Evolutionary conservation across 352 stramenopile genomes (phyloP).

Genomic region (Phytophthora sansomeana): DNA sequence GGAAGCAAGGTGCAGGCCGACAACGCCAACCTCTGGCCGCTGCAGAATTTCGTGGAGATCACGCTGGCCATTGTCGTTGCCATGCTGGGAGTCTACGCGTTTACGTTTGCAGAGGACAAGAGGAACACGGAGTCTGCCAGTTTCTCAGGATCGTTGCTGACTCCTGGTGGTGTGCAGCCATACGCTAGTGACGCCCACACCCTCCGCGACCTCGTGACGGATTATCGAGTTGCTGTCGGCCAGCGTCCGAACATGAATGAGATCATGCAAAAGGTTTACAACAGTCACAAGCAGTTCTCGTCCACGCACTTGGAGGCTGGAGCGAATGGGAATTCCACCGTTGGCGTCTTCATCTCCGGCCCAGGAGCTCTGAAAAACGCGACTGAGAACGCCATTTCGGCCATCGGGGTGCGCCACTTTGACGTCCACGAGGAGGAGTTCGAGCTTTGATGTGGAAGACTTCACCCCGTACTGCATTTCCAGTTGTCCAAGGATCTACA

Average conservation of each 20-base stretch:
- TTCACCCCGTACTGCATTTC: background rate
- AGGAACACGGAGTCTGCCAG: slow-evolving; percentile 5
- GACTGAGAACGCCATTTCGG: slow-evolving; percentile 23
- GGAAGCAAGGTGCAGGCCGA: slow-evolving; percentile 34
- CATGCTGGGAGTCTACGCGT: slow-evolving; percentile 22
- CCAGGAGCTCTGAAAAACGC: slow-evolving; percentile 35
- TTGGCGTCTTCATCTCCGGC: slow-evolving; percentile 52
- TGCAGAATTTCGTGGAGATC: slow-evolving; percentile 59
- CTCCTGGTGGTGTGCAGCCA: slow-evolving; percentile 13
- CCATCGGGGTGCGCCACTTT: slow-evolving; percentile 20
- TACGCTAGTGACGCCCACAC: slow-evolving; percentile 26
- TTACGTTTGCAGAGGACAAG: slow-evolving; percentile 22
- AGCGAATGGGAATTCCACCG: slow-evolving; percentile 7
- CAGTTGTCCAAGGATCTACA: background rate
- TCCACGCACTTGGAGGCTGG: slow-evolving; percentile 2
- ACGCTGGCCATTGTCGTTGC: slow-evolving; percentile 17
- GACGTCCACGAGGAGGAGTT: slow-evolving; percentile 39
- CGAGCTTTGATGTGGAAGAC: slow-evolving; percentile 21
- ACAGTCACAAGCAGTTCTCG: slow-evolving; percentile 24
- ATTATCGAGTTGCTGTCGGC: slow-evolving; percentile 32
- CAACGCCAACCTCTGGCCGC: slow-evolving; percentile 45
- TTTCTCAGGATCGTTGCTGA: slow-evolving; percentile 7
- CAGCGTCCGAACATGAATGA: slow-evolving; percentile 38
- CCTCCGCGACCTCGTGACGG: slow-evolving; percentile 23
- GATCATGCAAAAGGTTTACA: slow-evolving; percentile 37